A percentile compares a stretch with the other conserved stretches of the same genome.
Evolutionary conservation across 164 flowering plant genomes (phyloP).

Genomic region (Liquidambar formosana): DNA sequence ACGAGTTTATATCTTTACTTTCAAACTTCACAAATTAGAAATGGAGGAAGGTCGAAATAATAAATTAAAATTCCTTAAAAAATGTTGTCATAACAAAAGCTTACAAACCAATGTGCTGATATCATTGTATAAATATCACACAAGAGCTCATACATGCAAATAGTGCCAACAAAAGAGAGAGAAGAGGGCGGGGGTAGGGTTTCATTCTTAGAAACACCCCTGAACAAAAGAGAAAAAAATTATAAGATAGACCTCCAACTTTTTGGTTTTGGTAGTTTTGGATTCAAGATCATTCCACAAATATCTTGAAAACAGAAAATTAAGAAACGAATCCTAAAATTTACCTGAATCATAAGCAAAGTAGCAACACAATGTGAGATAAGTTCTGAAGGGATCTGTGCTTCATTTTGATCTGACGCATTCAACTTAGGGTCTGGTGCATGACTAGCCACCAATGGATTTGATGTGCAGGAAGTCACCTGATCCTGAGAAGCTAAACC

Average conservation of each 20-base stretch:
- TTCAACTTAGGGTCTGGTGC: constrained; percentile 22
- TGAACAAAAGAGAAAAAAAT: too few species aligned
- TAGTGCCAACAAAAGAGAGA: neutral
- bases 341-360: constrained; percentile 73
- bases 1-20: neutral
- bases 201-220: too few species aligned
- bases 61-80: too few species aligned
- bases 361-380: constrained; percentile 59
- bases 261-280: too few species aligned
- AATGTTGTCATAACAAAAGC: too few species aligned
- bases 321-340: neutral
- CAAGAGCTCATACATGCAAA: neutral
- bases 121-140: neutral
- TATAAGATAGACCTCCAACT: too few species aligned
- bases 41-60: neutral
- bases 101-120: too few species aligned
- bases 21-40: neutral
- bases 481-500: constrained; percentile 26
- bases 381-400: constrained; percentile 44
- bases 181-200: too few species aligned
- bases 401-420: constrained; percentile 23
- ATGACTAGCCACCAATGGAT: constrained; percentile 17
- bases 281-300: too few species aligned
- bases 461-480: constrained; percentile 20
- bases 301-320: too few species aligned